Evolutionary conservation across 2,329 filamentous ascomycete species (phyloP), one percentile per base, ranked within the genome.

Genomic region (Didymella segeticola): DNA sequence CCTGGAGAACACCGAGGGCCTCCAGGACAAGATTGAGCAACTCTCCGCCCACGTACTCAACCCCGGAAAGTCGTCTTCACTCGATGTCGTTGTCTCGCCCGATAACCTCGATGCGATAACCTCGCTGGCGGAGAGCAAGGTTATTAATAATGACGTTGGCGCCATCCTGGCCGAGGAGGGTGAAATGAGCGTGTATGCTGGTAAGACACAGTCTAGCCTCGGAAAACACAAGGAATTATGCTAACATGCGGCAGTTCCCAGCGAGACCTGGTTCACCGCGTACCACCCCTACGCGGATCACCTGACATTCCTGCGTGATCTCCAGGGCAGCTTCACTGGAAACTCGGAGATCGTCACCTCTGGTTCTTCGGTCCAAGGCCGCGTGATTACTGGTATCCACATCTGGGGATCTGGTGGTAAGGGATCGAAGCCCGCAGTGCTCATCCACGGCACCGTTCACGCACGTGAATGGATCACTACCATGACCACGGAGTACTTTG

Each of bases 401-500:
- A 73, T 75, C 57, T 75, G 71, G 71, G 72, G 72, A 7, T 67
- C 61, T 23, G 69, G 70, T 0, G 72, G 72, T n/a, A 70, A 71
- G 37, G 70, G 71, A 46, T 70, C 69, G 15, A 72, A 69, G 65
- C 71, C 71, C 38, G 72, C 70, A 25, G 61, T 73, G 15, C 53
- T 73, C 8, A 66, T 72, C 33, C 70, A 72, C 33, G 69, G 69
- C 15, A 73, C 68, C n/a, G 70, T 73, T 1, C 70, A 73, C 43
- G 70, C 70, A 5, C 59, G 70, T 12, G 70, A 75, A 49, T 75
- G 72, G 71, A 71, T 75, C 38, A 66, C 69, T 6, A 71, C 70
- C 2, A 67, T 72, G 67, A 66, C 64, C 2, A 65, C 56, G 5
- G 62, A 65, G 60, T 63, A 43, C 19, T 41, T 39, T 42, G 19